These are phyloP conservation scores for Nakaseomyces sp. DNA, from an alignment of 1,139 yeast species.

Conservation along the genomic window DNA sequence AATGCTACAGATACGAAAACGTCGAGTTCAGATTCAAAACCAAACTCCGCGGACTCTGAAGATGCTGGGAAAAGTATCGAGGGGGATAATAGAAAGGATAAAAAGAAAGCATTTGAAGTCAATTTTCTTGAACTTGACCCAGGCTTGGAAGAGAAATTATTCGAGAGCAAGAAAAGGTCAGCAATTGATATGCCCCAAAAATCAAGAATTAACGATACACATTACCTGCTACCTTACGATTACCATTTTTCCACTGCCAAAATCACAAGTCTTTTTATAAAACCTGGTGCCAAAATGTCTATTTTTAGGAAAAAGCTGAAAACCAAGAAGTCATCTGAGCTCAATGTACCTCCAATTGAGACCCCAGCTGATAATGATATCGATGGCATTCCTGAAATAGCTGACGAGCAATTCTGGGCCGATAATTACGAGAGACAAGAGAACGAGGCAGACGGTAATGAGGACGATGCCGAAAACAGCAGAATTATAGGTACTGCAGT, in stretches of 20 bases:
- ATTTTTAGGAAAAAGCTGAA: slow-evolving; percentile 25
- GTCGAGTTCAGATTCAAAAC: slow-evolving; percentile 19
- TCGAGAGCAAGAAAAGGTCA: slow-evolving; percentile 39
- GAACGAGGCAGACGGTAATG: slow-evolving; percentile 29
- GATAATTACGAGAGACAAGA: slow-evolving; percentile 46
- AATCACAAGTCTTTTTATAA: slow-evolving; percentile 59
- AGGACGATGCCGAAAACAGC: slow-evolving; percentile 25
- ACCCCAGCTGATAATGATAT: slow-evolving; percentile 4
- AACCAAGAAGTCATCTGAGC: neutral
- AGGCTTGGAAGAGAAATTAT: slow-evolving; percentile 36
- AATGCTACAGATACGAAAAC: slow-evolving; percentile 7
- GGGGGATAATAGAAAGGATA: slow-evolving; percentile 21
- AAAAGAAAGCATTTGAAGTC: slow-evolving; percentile 35
- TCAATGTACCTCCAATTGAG: slow-evolving; percentile 6
- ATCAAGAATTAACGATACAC: slow-evolving; percentile 36
- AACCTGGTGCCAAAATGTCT: slow-evolving; percentile 43
- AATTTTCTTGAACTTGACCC: slow-evolving; percentile 42
- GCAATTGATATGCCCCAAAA: slow-evolving; percentile 38
- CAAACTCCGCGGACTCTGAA: slow-evolving; percentile 27
- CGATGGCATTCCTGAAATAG: slow-evolving; percentile 24
- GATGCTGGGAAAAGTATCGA: neutral
- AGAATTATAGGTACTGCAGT: slow-evolving; percentile 23
- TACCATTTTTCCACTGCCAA: slow-evolving; percentile 61
- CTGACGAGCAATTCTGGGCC: slow-evolving; percentile 74
- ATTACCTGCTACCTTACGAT: slow-evolving; percentile 63